Percentiles rank a stretch among this genome's conserved stretches.
phyloP scores from a whole-genome alignment of 441 rosid genomes.

The Breynia disticha region DNA sequence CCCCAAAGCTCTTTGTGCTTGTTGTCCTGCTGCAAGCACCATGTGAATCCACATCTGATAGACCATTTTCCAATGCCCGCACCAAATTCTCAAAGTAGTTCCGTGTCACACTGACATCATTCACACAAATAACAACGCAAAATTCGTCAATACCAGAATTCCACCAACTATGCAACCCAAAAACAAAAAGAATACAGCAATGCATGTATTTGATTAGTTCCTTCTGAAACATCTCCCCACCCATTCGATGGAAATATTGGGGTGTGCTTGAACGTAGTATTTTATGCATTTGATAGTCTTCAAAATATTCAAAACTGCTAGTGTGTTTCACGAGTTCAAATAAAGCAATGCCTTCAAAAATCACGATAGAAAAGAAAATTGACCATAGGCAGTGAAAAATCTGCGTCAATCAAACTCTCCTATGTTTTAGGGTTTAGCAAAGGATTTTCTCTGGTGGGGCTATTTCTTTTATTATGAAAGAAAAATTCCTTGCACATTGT shows the following conservation, averaged over 20 bases:
- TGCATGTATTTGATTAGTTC: too few relatives aligned
- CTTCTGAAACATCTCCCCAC: too few relatives aligned
- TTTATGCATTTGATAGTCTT: too few relatives aligned
- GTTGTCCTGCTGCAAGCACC: slow-evolving; percentile 50
- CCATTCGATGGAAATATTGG: too few relatives aligned
- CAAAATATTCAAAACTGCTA: too few relatives aligned
- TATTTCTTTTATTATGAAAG: background rate
- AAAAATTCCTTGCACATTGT: too few relatives aligned
- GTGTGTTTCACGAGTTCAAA: too few relatives aligned
- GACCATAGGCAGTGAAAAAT: too few relatives aligned
- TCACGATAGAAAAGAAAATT: too few relatives aligned
- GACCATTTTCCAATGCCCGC: slow-evolving; percentile 85
- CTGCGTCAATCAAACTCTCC: background rate
- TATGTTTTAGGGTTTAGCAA: background rate
- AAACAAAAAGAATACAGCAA: too few relatives aligned
- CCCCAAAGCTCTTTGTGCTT: slow-evolving; percentile 59
- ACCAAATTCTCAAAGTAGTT: slow-evolving; percentile 92
- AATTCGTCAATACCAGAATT: background rate
- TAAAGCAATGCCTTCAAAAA: too few relatives aligned
- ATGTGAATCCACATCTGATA: slow-evolving; percentile 66
- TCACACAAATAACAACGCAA: background rate
- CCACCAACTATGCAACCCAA: background rate
- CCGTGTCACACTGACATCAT: slow-evolving; percentile 61
- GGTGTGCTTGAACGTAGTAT: too few relatives aligned
- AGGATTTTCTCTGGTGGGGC: background rate